Base-by-base conservation (phyloP, 1,139 yeast species). In the Pneumocystis murina region DNA sequence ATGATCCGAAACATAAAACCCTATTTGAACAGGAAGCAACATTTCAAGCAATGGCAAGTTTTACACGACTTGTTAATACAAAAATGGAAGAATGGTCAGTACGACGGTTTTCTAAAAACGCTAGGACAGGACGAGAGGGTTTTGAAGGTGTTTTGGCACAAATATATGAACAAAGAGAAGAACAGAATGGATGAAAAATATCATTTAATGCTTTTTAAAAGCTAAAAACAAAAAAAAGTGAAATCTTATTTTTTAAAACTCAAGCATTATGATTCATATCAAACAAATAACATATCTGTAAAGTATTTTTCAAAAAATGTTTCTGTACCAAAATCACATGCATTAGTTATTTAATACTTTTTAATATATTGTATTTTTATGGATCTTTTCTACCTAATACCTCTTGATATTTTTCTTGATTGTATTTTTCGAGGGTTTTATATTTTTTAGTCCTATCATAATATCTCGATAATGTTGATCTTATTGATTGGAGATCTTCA, bases 21-120 rank as follows among this genome's bases (percentile, higher is more conserved):
- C 68, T 76, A 10, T 92, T 92, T 73, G 74, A 76, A 59, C 98
- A 92, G 74, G 83, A 81, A 68, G 98, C 98, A 0, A 89, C 86
- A 69, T 88, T 92, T 69, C 85, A 91, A 0, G 96, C 97, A 0
- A 86, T 85, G 72, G 88, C 90, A 4, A 78, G 85, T 1, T 80
- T 88, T 74, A 75, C 80, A 64, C 79, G 82, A 66, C 74, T 91
- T 3, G 87, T 95, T 74, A 87, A 84, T 72, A 85, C 55, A 12
- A 48, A 86, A 74, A 78, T 92, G 67, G 98, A 92, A 73, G 94
- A 88, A 62, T 92, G 96, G 95, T 84, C 92, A 0, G 85, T 89
- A 3, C 89, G 87, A 70, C 79, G 97, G 72, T 92, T 91, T 75
- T 84, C 85, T 58, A 95, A 87, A 72, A 92, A 92, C 74, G 97